Evolutionary conservation across 2,329 filamentous ascomycete genomes (phyloP).

Genomic region (Venturia nashicola): DNA sequence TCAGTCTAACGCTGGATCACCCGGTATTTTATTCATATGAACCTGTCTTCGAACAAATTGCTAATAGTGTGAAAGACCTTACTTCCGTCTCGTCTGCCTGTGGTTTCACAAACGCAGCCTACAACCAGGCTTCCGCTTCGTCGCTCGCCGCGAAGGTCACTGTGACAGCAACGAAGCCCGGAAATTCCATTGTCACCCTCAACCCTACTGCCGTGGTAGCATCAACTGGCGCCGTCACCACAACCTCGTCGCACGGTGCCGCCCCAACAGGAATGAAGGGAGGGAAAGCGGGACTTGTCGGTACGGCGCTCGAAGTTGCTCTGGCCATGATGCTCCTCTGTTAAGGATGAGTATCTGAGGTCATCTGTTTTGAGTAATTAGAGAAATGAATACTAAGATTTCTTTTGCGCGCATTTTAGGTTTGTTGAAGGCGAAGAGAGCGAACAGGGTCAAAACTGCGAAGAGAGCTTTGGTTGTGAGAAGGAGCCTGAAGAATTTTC

Average conservation of each 20-base stretch:
- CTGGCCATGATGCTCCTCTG: slow-evolving; percentile 1
- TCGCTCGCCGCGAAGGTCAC: slow-evolving; percentile 3
- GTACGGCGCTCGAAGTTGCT: slow-evolving; percentile 2
- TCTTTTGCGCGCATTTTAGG: neutral
- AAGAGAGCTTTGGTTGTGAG: neutral
- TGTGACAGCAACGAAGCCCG: slow-evolving; percentile 5
- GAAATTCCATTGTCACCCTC: neutral
- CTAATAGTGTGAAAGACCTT: slow-evolving; percentile 1
- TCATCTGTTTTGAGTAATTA: neutral
- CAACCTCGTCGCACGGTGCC: neutral
- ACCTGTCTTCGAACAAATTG: neutral
- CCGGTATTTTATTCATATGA: neutral
- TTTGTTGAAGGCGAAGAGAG: neutral
- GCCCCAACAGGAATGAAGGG: neutral
- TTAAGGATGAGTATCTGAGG: neutral
- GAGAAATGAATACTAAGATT: neutral
- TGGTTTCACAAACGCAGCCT: slow-evolving; percentile 2
- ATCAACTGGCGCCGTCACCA: neutral
- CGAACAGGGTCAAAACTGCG: neutral
- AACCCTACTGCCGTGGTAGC: neutral
- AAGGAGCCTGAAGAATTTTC: neutral
- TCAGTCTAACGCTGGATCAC: slow-evolving; percentile 1
- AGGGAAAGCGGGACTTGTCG: neutral
- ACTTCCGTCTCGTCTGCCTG: slow-evolving; percentile 2
- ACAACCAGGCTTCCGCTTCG: slow-evolving; percentile 6